These are phyloP conservation scores for Paraurostyla sp. DNA, from an alignment of 73 alveolate species.

Conservation along the genomic window DNA sequence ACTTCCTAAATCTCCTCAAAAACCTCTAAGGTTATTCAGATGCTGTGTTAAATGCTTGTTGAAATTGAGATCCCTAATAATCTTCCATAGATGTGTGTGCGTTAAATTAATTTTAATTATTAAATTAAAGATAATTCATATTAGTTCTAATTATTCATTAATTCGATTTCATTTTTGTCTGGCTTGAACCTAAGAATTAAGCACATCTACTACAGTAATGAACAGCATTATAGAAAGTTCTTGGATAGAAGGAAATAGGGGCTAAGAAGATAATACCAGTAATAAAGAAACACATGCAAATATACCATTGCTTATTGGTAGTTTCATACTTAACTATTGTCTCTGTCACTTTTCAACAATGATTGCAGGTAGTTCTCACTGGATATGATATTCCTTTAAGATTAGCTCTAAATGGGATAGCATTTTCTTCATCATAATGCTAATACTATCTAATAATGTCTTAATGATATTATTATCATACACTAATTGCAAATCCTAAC, in stretches of 20 bases:
- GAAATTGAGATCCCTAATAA: too few relatives aligned
- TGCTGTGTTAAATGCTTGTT: not conserved
- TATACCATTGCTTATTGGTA: slow-evolving; percentile 8
- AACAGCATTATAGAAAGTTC: slow-evolving; percentile 24
- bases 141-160: not conserved
- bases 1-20: not conserved
- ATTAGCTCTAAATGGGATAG: slow-evolving; percentile 30
- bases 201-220: slow-evolving; percentile 44
- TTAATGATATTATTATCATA: too few relatives aligned
- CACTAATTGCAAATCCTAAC: too few relatives aligned
- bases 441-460: not conserved
- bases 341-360: slow-evolving; percentile 38
- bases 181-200: slow-evolving; percentile 11
- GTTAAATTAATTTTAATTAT: not conserved
- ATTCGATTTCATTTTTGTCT: not conserved
- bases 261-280: slow-evolving; percentile 31
- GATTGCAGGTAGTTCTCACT: slow-evolving; percentile 34
- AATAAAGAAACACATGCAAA: slow-evolving; percentile 23
- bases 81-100: not conserved
- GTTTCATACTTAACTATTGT: slow-evolving; percentile 46
- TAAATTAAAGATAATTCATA: not conserved
- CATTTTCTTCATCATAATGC: slow-evolving; percentile 37
- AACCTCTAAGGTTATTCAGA: not conserved
- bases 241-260: slow-evolving; percentile 20
- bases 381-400: not conserved